A percentile compares a stretch with the other conserved stretches of the same genome.
Evolutionary conservation across 345 rosid genomes (phyloP).

Genomic region (Gossypium ekmanianum): DNA sequence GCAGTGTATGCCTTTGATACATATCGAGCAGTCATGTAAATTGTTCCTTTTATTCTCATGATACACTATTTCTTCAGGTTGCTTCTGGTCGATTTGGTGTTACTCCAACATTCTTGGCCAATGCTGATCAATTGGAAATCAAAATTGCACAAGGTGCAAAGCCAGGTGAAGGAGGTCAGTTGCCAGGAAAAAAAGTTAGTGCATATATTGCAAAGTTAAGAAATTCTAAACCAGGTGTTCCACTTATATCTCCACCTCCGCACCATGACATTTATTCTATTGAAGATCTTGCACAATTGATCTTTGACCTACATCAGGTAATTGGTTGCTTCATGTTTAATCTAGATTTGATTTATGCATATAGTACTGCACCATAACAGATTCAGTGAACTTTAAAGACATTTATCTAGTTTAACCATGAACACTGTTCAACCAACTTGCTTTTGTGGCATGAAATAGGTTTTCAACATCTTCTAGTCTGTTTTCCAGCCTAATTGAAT

Average conservation of each 20-base stretch:
- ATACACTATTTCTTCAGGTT: slow-evolving; percentile 48
- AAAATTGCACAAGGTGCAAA: slow-evolving; percentile 99
- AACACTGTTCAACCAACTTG: neutral
- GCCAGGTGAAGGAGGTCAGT: slow-evolving; percentile 98
- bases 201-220: slow-evolving; percentile 95
- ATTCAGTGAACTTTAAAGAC: neutral
- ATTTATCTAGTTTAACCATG: neutral
- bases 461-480: neutral
- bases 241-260: slow-evolving; percentile 98
- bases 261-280: slow-evolving; percentile 97
- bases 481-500: neutral
- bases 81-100: slow-evolving; percentile 99
- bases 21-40: neutral
- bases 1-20: neutral
- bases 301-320: slow-evolving; percentile 98
- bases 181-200: slow-evolving; percentile 98
- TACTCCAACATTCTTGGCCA: slow-evolving; percentile 93
- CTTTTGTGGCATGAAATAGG: slow-evolving; percentile 7
- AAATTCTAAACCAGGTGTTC: slow-evolving; percentile 98
- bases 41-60: slow-evolving; percentile 7
- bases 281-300: slow-evolving; percentile 97
- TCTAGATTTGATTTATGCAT: neutral
- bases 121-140: slow-evolving; percentile 92
- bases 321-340: slow-evolving; percentile 23
- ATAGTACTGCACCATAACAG: neutral